Base-by-base conservation (phyloP, 257 asterid genomes). In the Cruciata laevipes region DNA sequence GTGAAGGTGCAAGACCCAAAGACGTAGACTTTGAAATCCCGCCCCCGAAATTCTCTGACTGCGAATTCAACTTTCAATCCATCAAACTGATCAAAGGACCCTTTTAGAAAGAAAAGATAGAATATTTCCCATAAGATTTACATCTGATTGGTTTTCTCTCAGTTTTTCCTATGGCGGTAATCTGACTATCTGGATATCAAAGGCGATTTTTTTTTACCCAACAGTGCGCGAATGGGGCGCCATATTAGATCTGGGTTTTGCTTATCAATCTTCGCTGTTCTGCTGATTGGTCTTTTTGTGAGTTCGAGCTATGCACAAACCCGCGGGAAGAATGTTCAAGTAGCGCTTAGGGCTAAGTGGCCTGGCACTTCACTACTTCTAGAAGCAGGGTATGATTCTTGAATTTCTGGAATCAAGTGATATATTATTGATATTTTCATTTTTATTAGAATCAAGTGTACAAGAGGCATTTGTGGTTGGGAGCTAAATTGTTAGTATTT, bases 341-440 rank as follows among this genome's bases (percentile, higher is more conserved):
- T 90, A 70, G 95, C 97, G 69, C 95, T 94, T 67, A 80, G 87
- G 73, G 97, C 99, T 76, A 90, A 90, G 87, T 94, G 99, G 99
- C 61, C 97, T 52, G 97, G 96, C 69, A 88, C 99, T 56, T 88
- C 99, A 31, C 73, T 94, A 66, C 93, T 90, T 73, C 56, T 90
- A 23, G 99, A 90, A 82, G 99, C 97, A 61, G 97, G 99, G 99
- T 94, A 84, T 66, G 33, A 37, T 61, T 31, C 6, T 18, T 20
- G 67, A 30, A 52, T 61, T 77, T 9, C 69, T 40, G 55, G 18
- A 5, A n/a, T 16, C n/a, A 6, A 30, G 2, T 38, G 69, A 16
- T 47, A n/a, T 27, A n/a, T 30, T 6, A 17, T 66, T 30, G 16
- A 25, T 25, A 10, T 47, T 44, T 65, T 24, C 16, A 9, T 27